Conservation (phyloP, 768 basidiomycete species). For the Tulasnella sp. region DNA sequence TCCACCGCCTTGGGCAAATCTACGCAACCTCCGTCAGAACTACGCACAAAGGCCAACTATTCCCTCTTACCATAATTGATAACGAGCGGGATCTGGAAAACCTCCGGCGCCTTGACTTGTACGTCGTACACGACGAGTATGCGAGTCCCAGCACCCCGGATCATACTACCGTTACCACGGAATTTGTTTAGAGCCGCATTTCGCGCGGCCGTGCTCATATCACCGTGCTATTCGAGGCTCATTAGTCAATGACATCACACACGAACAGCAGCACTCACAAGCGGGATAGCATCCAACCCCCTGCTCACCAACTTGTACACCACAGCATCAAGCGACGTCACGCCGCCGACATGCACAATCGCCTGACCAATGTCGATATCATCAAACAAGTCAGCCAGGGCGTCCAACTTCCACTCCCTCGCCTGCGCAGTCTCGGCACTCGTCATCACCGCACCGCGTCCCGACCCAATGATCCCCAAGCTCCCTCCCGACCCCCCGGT, state of each 20-base stretch:
- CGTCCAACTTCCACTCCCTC: conserved; percentile 90
- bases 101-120: conserved; percentile 78
- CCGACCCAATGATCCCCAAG: conserved; percentile 85
- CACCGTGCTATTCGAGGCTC: conserved; percentile 52
- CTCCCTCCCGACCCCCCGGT: conserved; percentile 42
- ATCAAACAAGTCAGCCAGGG: conserved; percentile 78
- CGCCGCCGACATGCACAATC: conserved; percentile 78
- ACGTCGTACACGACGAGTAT: conserved; percentile 90
- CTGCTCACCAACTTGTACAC: conserved; percentile 80
- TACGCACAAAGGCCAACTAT: no score
- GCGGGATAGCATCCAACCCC: conserved; percentile 74
- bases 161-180: conserved; percentile 45
- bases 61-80: conserved; percentile 90
- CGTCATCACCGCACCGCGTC: conserved; percentile 37
- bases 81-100: conserved; percentile 81
- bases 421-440: conserved; percentile 77
- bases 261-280: conserved; percentile 45
- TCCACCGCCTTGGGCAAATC: conserved; percentile 92
- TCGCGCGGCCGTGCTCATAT: conserved; percentile 78
- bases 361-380: conserved; percentile 62
- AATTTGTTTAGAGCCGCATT: conserved; percentile 77
- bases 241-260: conserved; percentile 15
- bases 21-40: no score
- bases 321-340: conserved; percentile 76
- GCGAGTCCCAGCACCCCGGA: conserved; percentile 55